These are phyloP conservation scores for Pythium biforme DNA, from an alignment of 352 stramenopile genomes.

Conservation along the genomic window DNA sequence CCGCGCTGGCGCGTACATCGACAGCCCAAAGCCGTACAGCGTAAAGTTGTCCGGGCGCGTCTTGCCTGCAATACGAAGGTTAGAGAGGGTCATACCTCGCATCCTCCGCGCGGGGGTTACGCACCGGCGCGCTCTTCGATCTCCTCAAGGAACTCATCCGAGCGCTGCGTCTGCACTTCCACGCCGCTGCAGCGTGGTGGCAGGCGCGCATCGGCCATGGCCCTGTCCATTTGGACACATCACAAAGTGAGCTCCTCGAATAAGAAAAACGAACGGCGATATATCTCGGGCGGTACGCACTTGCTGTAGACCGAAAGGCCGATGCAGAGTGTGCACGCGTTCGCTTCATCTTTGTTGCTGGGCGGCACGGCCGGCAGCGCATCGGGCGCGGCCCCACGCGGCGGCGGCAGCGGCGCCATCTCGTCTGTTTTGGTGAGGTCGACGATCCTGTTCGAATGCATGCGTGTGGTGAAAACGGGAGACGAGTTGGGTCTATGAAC, in stretches of 20 bases:
- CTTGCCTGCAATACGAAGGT: conserved; percentile 27
- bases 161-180: conserved; percentile 38
- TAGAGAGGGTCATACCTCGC: too few relatives aligned
- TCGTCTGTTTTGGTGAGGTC: too few relatives aligned
- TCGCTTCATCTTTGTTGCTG: not conserved
- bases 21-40: conserved; percentile 58
- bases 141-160: conserved; percentile 45
- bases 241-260: not conserved
- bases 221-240: conserved; percentile 18
- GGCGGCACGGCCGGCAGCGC: not conserved
- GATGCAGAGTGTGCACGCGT: conserved; percentile 53
- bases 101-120: too few relatives aligned
- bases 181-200: conserved; percentile 57
- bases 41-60: conserved; percentile 54
- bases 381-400: not conserved
- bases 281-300: too few relatives aligned
- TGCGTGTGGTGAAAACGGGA: too few relatives aligned
- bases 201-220: conserved; percentile 52
- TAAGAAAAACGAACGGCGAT: not conserved
- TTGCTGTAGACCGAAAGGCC: conserved; percentile 70
- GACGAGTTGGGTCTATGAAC: too few relatives aligned
- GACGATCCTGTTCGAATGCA: too few relatives aligned
- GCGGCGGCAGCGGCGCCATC: conserved; percentile 20
- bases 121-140: conserved; percentile 46
- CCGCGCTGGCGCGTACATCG: conserved; percentile 58